A percentile compares a stretch with the other conserved stretches of the same genome.
Conservation (phyloP, 1,284 basidiomycete genomes). For the Volvariella volvacea region DNA sequence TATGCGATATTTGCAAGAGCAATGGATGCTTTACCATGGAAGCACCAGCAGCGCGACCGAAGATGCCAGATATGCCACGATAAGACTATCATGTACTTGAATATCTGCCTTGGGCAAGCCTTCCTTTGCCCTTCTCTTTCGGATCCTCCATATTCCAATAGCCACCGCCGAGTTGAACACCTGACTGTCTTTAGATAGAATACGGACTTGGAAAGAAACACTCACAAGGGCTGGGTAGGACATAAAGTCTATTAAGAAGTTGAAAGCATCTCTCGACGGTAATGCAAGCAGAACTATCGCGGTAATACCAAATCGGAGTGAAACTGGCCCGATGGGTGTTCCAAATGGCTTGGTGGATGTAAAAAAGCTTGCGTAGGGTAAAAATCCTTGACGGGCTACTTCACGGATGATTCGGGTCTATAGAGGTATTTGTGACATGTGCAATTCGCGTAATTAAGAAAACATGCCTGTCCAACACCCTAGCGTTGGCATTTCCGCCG, state of each 20-base stretch:
- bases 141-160: slow-evolving; percentile 21
- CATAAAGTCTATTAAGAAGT: slow-evolving; percentile 24
- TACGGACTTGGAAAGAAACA: neutral
- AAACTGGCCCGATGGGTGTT: slow-evolving; percentile 22
- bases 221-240: slow-evolving; percentile 22
- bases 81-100: slow-evolving; percentile 16
- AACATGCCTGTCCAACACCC: slow-evolving; percentile 19
- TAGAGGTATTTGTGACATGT: neutral
- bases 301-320: slow-evolving; percentile 18
- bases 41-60: slow-evolving; percentile 21
- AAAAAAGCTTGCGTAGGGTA: slow-evolving; percentile 24
- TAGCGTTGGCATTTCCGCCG: slow-evolving; percentile 1
- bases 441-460: neutral
- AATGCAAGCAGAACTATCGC: slow-evolving; percentile 18
- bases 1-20: neutral
- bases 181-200: slow-evolving; percentile 9
- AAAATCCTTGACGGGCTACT: slow-evolving; percentile 24
- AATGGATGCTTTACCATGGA: slow-evolving; percentile 18
- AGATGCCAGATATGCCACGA: slow-evolving; percentile 18
- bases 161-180: slow-evolving; percentile 20
- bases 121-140: slow-evolving; percentile 14
- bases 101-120: slow-evolving; percentile 15
- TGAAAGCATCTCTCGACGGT: slow-evolving; percentile 25
- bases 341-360: slow-evolving; percentile 25
- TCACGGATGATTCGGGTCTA: slow-evolving; percentile 25